phyloP scores from a whole-genome alignment of 352 stramenopile species.

The Phytophthora brassicae region DNA sequence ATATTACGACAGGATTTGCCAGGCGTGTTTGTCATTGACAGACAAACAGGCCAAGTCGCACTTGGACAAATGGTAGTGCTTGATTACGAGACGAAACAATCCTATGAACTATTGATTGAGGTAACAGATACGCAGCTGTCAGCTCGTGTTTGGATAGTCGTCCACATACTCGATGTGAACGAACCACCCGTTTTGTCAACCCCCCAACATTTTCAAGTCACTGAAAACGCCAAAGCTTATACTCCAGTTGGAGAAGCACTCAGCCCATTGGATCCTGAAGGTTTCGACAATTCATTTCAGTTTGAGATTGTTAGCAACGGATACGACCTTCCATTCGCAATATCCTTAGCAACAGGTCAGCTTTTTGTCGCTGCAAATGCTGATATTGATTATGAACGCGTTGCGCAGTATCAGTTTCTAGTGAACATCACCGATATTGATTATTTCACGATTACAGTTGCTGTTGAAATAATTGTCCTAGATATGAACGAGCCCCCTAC shows the following conservation, averaged over 20 bases:
- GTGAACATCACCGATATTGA: constrained; percentile 22
- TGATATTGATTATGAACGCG: constrained; percentile 22
- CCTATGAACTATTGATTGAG: constrained; percentile 14
- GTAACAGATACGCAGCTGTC: constrained; percentile 15
- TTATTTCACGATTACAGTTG: constrained; percentile 7
- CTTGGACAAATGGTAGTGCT: constrained; percentile 3
- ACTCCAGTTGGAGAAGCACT: constrained; percentile 14
- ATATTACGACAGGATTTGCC: constrained; percentile 19
- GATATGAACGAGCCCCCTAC: constrained; percentile 28
- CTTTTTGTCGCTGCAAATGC: constrained; percentile 19
- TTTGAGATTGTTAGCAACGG: constrained; percentile 11
- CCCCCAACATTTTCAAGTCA: constrained; percentile 19
- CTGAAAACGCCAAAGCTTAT: constrained; percentile 21
- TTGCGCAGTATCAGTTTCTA: constrained; percentile 8
- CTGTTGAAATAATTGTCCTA: constrained; percentile 24
- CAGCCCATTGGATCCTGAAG: constrained; percentile 23
- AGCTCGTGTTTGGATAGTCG: constrained; percentile 10
- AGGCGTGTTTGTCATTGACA: constrained; percentile 18
- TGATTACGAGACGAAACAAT: constrained; percentile 20
- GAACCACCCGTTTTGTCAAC: constrained; percentile 21
- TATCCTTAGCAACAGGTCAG: constrained; percentile 16
- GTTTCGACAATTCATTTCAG: neutral
- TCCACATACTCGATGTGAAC: constrained; percentile 24
- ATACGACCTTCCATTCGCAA: constrained; percentile 6
- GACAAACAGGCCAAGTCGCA: constrained; percentile 15